Conservation (phyloP, 495 filamentous ascomycete species). For the Aspergillus bertholletiae region DNA sequence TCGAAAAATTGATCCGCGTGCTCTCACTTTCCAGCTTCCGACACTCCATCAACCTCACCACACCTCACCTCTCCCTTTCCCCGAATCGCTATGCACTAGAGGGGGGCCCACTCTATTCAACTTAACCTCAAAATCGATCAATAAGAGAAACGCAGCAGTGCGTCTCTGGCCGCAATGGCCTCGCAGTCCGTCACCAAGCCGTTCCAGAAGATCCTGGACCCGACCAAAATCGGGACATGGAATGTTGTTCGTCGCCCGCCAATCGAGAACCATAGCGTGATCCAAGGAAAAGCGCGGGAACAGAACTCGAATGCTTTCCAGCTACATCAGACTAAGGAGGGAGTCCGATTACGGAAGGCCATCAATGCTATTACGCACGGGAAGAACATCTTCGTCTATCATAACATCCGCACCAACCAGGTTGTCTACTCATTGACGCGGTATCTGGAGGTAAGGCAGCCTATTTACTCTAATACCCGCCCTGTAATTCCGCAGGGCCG, state of each 20-base stretch:
- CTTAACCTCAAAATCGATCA: not conserved
- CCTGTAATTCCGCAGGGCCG: not conserved
- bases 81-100: constrained; percentile 10
- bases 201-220: constrained; percentile 42
- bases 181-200: constrained; percentile 27
- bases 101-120: not conserved
- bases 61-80: not conserved
- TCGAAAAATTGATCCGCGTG: constrained; percentile 28
- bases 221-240: constrained; percentile 42
- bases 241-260: constrained; percentile 39
- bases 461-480: constrained; percentile 1
- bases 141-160: constrained; percentile 6
- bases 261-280: constrained; percentile 33
- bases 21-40: not conserved
- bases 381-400: constrained; percentile 78
- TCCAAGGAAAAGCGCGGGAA: constrained; percentile 38
- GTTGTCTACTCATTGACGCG: constrained; percentile 76
- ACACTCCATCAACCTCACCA: constrained; percentile 1
- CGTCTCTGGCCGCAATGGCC: constrained; percentile 38
- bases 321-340: constrained; percentile 33
- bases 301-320: constrained; percentile 42
- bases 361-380: constrained; percentile 50
- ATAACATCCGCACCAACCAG: constrained; percentile 75
- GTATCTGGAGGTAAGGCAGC: constrained; percentile 58
- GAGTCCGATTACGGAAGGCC: constrained; percentile 43